Evolutionary conservation across 2,329 filamentous ascomycete species (phyloP), one percentile per base, ranked within the genome.

Genomic region (Trichoderma simmonsii): DNA sequence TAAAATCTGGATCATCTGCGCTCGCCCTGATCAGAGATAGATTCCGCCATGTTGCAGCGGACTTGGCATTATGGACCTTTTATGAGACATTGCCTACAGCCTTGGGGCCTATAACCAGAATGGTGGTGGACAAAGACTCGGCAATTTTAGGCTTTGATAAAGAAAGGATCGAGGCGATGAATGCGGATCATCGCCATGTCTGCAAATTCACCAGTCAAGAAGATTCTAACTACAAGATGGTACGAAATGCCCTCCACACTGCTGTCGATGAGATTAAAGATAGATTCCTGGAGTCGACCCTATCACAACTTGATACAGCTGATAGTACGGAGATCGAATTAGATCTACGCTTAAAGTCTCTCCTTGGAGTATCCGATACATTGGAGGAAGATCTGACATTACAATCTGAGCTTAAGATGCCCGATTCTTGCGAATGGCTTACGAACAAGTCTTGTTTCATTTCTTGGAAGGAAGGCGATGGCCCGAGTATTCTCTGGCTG

Each of bases 131-230:
- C 3, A 63, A 72, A 12, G 32, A 48, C 24, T 72, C 66, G 9
- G 71, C 71, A 26, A 72, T 62, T 26, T 36, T 72, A 51, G 71
- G 66, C 9, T 26, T 66, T 21, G 63, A 66, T 39, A 72, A 72
- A 15, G 71, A 72, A 59, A 34, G 69, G 6, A 24, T 72, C 0
- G 62, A 57, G 24, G 61, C 30, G 12, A 71, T 72, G 71, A 62
- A 72, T 28, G 66, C 71, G 1, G 66, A 72, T 8, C 71, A 72
- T 59, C 59, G 65, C 24, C 65, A 61, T 9, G 30, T 72, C 18
- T 64, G 65, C 66, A 70, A 72, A 6, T 72, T 67, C 21, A 59
- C 24, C 6, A 43, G 6, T 26, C 39, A 12, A 21, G 28, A 32
- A 11, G 57, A 72, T 54, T 61, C 60, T 26, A 64, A 72, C 36